phyloP scores from a whole-genome alignment of 495 filamentous ascomycete species.

The Friedmanniomyces endolithicus region DNA sequence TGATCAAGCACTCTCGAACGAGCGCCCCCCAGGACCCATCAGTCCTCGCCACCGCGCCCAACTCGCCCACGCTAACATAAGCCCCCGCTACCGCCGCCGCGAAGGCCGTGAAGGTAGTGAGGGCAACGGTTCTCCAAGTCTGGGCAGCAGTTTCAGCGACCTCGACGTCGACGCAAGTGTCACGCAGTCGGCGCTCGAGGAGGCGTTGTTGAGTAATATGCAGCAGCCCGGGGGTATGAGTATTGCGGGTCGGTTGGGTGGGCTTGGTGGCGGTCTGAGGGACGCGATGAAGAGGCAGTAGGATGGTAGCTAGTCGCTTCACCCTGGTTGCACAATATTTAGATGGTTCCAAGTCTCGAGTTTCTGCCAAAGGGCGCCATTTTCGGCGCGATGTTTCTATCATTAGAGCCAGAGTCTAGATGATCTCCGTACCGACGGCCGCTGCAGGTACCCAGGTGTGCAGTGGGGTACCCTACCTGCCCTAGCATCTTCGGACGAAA shows the following conservation, averaged over 20 bases:
- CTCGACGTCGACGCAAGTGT: constrained; percentile 81
- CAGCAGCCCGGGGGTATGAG: constrained; percentile 52
- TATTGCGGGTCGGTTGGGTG: constrained; percentile 62
- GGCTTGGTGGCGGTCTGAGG: constrained; percentile 22
- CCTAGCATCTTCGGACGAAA: too few species aligned
- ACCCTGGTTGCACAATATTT: too few species aligned
- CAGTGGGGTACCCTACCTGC: too few species aligned
- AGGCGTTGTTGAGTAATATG: constrained; percentile 86
- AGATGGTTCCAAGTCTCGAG: too few species aligned
- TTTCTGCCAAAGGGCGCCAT: too few species aligned
- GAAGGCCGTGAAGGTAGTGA: constrained; percentile 19
- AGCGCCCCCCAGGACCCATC: constrained; percentile 24
- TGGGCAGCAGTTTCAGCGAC: constrained; percentile 97
- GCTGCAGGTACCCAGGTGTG: too few species aligned
- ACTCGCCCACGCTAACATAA: constrained; percentile 20
- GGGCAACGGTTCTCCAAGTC: constrained; percentile 83
- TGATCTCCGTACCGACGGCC: too few species aligned
- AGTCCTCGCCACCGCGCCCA: constrained; percentile 43
- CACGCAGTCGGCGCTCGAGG: constrained; percentile 86
- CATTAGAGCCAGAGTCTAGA: too few species aligned
- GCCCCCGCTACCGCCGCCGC: constrained; percentile 42
- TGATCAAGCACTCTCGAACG: constrained; percentile 17
- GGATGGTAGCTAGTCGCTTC: not conserved
- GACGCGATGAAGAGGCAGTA: not conserved
- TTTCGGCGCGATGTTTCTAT: too few species aligned